Percentiles rank a stretch among this genome's conserved stretches.
phyloP scores from a whole-genome alignment of 768 basidiomycete genomes.

The Lentinula edodes region DNA sequence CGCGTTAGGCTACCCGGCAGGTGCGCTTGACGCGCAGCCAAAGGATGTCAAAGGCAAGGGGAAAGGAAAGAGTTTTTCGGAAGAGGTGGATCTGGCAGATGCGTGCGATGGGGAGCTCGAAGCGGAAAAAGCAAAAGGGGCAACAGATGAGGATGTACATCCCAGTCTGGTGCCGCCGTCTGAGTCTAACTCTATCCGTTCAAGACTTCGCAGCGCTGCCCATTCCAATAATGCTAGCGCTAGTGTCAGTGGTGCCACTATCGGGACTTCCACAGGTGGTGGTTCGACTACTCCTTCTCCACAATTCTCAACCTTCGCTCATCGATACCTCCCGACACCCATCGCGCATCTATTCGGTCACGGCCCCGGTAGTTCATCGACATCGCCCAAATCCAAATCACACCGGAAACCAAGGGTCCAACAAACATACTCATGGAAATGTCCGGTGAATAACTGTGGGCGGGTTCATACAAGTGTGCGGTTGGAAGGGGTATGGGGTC shows the following conservation, averaged over 20 bases:
- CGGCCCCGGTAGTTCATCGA: constrained; percentile 8
- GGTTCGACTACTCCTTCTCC: not conserved
- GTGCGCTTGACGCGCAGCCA: constrained; percentile 6
- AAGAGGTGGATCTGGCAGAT: constrained; percentile 15
- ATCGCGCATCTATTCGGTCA: not conserved
- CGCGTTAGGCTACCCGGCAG: constrained; percentile 44
- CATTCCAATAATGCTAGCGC: constrained; percentile 4
- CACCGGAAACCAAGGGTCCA: constrained; percentile 23
- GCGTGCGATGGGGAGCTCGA: constrained; percentile 13
- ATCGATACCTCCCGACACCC: constrained; percentile 2
- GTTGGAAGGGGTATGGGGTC: constrained; percentile 54
- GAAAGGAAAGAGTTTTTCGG: constrained; percentile 18
- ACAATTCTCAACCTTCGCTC: not conserved
- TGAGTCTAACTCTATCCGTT: constrained; percentile 41
- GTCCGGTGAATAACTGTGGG: constrained; percentile 58
- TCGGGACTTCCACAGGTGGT: no score
- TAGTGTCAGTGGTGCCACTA: not conserved
- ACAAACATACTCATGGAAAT: constrained; percentile 52
- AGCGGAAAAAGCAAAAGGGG: not conserved
- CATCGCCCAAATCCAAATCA: constrained; percentile 18
- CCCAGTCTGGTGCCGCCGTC: not conserved
- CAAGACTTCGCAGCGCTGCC: constrained; percentile 47
- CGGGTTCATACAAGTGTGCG: constrained; percentile 51
- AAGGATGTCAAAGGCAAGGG: constrained; percentile 34
- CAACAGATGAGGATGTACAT: not conserved